phyloP scores from a whole-genome alignment of 202 grass and related monocot genomes.

The Saccharum hybrid region DNA sequence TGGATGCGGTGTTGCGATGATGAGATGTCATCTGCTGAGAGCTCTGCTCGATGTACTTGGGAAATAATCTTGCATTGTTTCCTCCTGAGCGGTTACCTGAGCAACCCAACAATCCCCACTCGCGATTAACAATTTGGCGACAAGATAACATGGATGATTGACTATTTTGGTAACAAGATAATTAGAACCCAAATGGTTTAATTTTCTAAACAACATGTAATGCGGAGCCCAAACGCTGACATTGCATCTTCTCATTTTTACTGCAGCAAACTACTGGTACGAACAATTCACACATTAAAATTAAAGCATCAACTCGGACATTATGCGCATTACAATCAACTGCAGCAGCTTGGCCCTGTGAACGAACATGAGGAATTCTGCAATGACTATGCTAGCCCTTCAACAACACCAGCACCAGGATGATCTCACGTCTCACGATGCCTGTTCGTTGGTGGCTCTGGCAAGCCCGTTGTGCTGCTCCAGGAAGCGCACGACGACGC shows the following conservation, averaged over 20 bases:
- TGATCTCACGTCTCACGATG: slow-evolving; percentile 10
- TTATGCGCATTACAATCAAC: not conserved
- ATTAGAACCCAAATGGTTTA: too few relatives aligned
- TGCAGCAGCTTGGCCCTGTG: not conserved
- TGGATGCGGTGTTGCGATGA: not conserved
- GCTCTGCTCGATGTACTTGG: not conserved
- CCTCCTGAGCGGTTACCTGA: slow-evolving; percentile 12
- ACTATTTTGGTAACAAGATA: too few relatives aligned
- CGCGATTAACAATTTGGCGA: too few relatives aligned
- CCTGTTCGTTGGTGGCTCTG: slow-evolving; percentile 1
- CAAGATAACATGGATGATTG: too few relatives aligned
- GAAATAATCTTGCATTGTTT: not conserved
- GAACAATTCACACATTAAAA: too few relatives aligned
- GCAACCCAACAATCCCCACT: not conserved
- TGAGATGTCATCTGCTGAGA: not conserved
- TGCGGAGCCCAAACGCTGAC: too few relatives aligned
- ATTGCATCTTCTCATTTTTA: not conserved
- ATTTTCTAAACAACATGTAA: too few relatives aligned
- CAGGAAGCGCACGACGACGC: slow-evolving; percentile 80
- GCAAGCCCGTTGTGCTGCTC: slow-evolving; percentile 10
- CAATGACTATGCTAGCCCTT: too few relatives aligned
- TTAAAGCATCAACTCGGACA: too few relatives aligned
- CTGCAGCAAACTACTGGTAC: not conserved
- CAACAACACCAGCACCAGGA: too few relatives aligned
- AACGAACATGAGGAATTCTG: not conserved